Percentiles rank a stretch among this genome's conserved stretches.
phyloP scores from a whole-genome alignment of 345 rosid genomes.

The Barbarea vulgaris region DNA sequence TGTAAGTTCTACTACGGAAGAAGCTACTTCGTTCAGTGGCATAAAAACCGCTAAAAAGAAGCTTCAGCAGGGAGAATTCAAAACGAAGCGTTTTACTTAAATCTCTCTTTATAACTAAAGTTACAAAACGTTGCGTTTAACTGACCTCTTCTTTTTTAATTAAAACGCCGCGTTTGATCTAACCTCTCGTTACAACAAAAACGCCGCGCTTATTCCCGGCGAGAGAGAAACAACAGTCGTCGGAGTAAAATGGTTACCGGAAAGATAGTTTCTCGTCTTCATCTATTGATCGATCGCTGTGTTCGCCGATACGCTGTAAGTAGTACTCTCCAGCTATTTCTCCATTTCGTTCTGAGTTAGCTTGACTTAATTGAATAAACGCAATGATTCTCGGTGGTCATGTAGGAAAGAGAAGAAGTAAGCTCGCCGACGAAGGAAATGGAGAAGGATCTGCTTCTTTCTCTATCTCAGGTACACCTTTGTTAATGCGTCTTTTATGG shows the following conservation, averaged over 20 bases:
- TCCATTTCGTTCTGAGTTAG: background rate
- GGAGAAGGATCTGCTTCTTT: slow-evolving; percentile 54
- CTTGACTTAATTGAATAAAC: background rate
- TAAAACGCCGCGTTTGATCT: background rate
- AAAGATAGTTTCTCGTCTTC: slow-evolving; percentile 39
- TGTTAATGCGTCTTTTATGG: background rate
- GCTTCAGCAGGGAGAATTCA: background rate
- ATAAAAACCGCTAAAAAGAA: slow-evolving; percentile 16
- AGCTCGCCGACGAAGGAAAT: slow-evolving; percentile 37
- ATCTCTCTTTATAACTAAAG: background rate
- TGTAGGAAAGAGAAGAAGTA: slow-evolving; percentile 40
- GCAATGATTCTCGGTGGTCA: slow-evolving; percentile 4
- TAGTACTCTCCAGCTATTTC: slow-evolving; percentile 18
- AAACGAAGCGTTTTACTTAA: background rate
- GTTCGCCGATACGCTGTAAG: slow-evolving; percentile 48
- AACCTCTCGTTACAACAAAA: background rate
- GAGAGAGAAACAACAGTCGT: slow-evolving; percentile 1
- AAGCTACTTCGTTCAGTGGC: slow-evolving; percentile 45
- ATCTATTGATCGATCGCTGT: slow-evolving; percentile 49
- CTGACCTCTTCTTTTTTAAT: background rate
- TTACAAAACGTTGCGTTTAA: slow-evolving; percentile 20
- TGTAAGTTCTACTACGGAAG: slow-evolving; percentile 43
- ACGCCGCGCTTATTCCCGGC: background rate
- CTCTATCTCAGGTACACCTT: slow-evolving; percentile 59
- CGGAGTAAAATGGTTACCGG: slow-evolving; percentile 45